Base-by-base conservation (phyloP, 1,139 yeast genomes). In the Protomyces macrosporus region DNA sequence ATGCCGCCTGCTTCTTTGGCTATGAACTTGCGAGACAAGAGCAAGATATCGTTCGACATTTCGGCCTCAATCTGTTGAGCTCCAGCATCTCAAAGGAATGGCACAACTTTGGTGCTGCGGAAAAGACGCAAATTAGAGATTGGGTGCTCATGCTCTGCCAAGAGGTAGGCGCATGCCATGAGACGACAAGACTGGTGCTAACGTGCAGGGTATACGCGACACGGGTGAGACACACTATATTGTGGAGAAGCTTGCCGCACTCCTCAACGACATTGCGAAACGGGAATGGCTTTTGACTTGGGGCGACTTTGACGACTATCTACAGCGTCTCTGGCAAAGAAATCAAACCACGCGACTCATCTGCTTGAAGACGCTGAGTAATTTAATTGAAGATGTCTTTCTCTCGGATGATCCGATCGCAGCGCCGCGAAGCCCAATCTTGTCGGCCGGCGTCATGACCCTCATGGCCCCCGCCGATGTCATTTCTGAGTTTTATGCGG, bases 251-350 rank as follows among this genome's bases (percentile, higher is more conserved):
- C 74, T 91, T 58, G 96, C 98, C 3, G 86, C 84, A 69, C 76
- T 93, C 33, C 91, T 98, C 97, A 97, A 89, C 0, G 87, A 90
- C 51, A 79, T 93, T 10, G 96, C 97, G n/a, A 93, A 95, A 72
- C 81, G 96, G 63, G 81, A 84, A 48, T 95, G 98, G 98, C 81
- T 75, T 65, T 71, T 83, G 67, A 91, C 96, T n/a, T 95, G 98
- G 98, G 79, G 79, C 1, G 83, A 87, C 30, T 90, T 95, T 97
- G 98, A 95, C 72, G 76, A 80, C 12, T 86, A 86, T 69, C 78
- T 93, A 55, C 82, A 86, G 72, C 81, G 81, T 63, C 76, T 93
- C 70, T 95, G 98, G 98, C n/a, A 42, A 6, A 35, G 37, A 39
- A 61, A 60, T 37, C 56, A 59, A n/a, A 79, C 88, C 5, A 70